Evolutionary conservation across 805 yeast species (phyloP).

Genomic region (Candida anglica): DNA sequence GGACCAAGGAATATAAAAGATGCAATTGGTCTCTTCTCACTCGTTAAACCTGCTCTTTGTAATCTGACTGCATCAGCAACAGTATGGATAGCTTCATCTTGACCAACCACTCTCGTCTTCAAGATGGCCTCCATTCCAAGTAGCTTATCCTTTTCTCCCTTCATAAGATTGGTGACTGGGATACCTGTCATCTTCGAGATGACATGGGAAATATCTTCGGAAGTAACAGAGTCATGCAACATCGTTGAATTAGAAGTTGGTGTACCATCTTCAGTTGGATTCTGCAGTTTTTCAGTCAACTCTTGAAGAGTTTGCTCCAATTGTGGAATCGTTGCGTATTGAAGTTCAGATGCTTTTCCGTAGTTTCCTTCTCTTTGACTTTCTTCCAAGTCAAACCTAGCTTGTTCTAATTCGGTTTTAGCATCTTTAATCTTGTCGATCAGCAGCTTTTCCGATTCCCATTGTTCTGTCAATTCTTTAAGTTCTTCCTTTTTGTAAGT

Average conservation of each 20-base stretch:
- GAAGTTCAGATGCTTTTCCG: constrained; percentile 83
- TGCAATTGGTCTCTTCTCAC: constrained; percentile 93
- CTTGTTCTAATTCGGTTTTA: constrained; percentile 79
- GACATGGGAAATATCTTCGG: constrained; percentile 91
- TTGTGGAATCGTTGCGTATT: constrained; percentile 82
- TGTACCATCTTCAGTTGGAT: constrained; percentile 27
- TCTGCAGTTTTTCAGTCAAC: no score
- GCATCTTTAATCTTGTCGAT: constrained; percentile 76
- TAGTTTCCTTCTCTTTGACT: constrained; percentile 83
- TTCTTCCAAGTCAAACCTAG: constrained; percentile 76
- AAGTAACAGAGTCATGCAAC: constrained; percentile 87
- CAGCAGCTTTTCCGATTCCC: constrained; percentile 80
- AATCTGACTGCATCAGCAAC: constrained; percentile 92
- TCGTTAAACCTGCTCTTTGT: constrained; percentile 94
- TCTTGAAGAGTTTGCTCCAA: constrained; percentile 58
- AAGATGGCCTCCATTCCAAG: constrained; percentile 81
- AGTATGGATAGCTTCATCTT: constrained; percentile 88
- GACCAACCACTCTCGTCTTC: constrained; percentile 83
- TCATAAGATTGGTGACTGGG: constrained; percentile 85
- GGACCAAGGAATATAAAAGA: constrained; percentile 97
- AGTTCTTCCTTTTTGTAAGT: constrained; percentile 61
- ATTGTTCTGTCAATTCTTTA: constrained; percentile 66
- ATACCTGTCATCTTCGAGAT: constrained; percentile 94
- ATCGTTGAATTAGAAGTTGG: constrained; percentile 25
- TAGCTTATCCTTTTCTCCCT: constrained; percentile 90